phyloP scores from a whole-genome alignment of 352 stramenopile species.

The Pythium vanterpoolii region DNA sequence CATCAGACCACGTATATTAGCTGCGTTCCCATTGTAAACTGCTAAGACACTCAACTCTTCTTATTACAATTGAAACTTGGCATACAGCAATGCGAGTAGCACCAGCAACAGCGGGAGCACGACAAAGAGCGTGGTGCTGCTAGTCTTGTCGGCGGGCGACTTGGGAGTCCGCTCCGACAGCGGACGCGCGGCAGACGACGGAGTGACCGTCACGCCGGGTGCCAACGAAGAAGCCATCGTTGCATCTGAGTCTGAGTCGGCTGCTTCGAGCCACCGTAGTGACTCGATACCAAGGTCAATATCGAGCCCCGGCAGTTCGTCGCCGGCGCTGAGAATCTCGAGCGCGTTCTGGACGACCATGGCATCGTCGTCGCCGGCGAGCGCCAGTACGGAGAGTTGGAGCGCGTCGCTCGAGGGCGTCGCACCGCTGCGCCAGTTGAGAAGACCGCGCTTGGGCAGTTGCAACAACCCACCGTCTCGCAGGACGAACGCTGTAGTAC shows the following conservation, averaged over 20 bases:
- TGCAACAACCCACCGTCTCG: slow-evolving; percentile 34
- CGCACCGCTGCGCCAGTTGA: slow-evolving; percentile 35
- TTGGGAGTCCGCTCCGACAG: neutral
- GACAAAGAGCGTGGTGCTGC: slow-evolving; percentile 23
- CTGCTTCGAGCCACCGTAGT: slow-evolving; percentile 19
- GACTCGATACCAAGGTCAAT: slow-evolving; percentile 12
- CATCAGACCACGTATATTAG: slow-evolving; percentile 16
- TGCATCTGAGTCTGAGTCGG: neutral
- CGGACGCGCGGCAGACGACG: slow-evolving; percentile 9
- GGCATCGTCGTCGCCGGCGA: slow-evolving; percentile 41
- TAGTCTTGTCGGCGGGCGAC: neutral
- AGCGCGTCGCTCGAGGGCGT: slow-evolving; percentile 20
- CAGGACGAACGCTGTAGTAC: slow-evolving; percentile 22
- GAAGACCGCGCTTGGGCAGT: slow-evolving; percentile 41
- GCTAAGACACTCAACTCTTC: neutral
- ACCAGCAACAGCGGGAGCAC: slow-evolving; percentile 35
- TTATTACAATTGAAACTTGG: slow-evolving; percentile 4
- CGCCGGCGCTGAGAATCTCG: slow-evolving; percentile 45
- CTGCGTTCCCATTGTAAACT: slow-evolving; percentile 11
- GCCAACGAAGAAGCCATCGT: neutral
- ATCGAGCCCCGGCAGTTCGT: slow-evolving; percentile 11
- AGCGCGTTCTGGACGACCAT: slow-evolving; percentile 48
- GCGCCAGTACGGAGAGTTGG: slow-evolving; percentile 40
- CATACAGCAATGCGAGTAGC: slow-evolving; percentile 26
- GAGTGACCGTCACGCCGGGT: slow-evolving; percentile 4